Percentiles rank a stretch among this genome's conserved stretches.
These are phyloP conservation scores for Fusarium sp. DNA, from an alignment of 2,329 filamentous ascomycete species.

Conservation along the genomic window DNA sequence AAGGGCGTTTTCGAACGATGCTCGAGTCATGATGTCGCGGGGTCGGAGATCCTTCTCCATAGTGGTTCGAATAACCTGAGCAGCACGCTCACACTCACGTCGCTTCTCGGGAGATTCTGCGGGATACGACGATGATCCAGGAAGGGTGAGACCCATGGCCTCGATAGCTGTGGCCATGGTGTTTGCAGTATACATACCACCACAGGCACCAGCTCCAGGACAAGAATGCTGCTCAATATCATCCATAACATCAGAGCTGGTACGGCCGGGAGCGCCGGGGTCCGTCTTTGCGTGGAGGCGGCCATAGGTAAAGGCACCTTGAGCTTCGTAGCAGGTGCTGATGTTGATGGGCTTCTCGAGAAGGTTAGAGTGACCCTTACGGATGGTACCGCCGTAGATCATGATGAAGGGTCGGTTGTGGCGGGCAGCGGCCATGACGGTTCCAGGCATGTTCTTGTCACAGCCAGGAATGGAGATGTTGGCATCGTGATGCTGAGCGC, in stretches of 20 bases:
- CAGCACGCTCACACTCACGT: constrained; percentile 86
- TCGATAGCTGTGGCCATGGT: constrained; percentile 94
- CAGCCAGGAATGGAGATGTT: constrained; percentile 94
- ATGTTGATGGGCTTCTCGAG: constrained; percentile 88
- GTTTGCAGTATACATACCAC: constrained; percentile 94
- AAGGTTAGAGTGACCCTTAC: constrained; percentile 83
- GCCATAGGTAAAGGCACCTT: constrained; percentile 84
- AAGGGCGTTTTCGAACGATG: constrained; percentile 87
- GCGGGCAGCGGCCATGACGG: constrained; percentile 88
- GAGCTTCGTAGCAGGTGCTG: constrained; percentile 87
- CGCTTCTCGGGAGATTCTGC: constrained; percentile 85
- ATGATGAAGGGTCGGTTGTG: constrained; percentile 94
- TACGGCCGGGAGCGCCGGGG: constrained; percentile 72
- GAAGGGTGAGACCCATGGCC: constrained; percentile 86
- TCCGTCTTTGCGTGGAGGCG: constrained; percentile 77
- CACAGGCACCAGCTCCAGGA: constrained; percentile 72
- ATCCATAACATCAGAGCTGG: constrained; percentile 81
- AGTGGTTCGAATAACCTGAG: constrained; percentile 80
- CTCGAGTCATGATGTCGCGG: constrained; percentile 81
- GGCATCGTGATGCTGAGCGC: constrained; percentile 91
- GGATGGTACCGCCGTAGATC: constrained; percentile 94
- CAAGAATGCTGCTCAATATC: constrained; percentile 87
- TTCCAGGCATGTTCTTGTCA: constrained; percentile 98
- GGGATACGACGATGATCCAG: constrained; percentile 86
- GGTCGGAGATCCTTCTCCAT: constrained; percentile 88